These are phyloP conservation scores for Scutellaria minor DNA, from an alignment of 257 asterid species.

Conservation along the genomic window DNA sequence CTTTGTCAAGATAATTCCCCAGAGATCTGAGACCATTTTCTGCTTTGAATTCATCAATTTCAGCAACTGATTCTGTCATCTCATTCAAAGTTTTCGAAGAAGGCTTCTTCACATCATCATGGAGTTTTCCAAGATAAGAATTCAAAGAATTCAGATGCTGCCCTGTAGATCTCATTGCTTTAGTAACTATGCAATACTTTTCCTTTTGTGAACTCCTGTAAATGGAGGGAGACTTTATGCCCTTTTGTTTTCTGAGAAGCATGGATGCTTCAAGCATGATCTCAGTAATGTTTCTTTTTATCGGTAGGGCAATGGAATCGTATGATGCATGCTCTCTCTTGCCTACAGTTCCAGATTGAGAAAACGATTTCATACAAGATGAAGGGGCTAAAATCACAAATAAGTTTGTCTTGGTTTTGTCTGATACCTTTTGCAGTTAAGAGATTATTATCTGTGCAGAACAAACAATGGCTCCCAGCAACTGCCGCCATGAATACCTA, in stretches of 20 bases:
- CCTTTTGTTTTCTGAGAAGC: slow-evolving; percentile 25
- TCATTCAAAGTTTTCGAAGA: slow-evolving; percentile 29
- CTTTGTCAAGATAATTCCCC: slow-evolving; percentile 51
- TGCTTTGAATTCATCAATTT: slow-evolving; percentile 37
- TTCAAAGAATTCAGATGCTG: slow-evolving; percentile 67
- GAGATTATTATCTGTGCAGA: slow-evolving; percentile 35
- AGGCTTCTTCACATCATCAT: slow-evolving; percentile 38
- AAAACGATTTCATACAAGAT: background rate
- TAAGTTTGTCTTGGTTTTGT: background rate
- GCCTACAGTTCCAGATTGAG: slow-evolving; percentile 32
- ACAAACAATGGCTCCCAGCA: slow-evolving; percentile 44
- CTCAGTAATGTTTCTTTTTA: slow-evolving; percentile 25
- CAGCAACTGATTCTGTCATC: slow-evolving; percentile 31
- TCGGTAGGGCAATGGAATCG: slow-evolving; percentile 31
- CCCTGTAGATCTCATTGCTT: slow-evolving; percentile 47
- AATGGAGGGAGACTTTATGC: slow-evolving; percentile 12
- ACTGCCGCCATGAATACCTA: slow-evolving; percentile 48
- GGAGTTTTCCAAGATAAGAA: slow-evolving; percentile 65
- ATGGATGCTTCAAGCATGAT: slow-evolving; percentile 27
- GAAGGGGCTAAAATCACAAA: slow-evolving; percentile 15
- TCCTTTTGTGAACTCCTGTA: slow-evolving; percentile 38
- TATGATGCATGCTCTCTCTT: slow-evolving; percentile 36
- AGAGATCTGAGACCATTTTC: slow-evolving; percentile 49
- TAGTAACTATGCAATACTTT: slow-evolving; percentile 36
- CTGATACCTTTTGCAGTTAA: slow-evolving; percentile 36